Conservation (phyloP, 2,329 filamentous ascomycete species). For the Calonectria henricotiae region DNA sequence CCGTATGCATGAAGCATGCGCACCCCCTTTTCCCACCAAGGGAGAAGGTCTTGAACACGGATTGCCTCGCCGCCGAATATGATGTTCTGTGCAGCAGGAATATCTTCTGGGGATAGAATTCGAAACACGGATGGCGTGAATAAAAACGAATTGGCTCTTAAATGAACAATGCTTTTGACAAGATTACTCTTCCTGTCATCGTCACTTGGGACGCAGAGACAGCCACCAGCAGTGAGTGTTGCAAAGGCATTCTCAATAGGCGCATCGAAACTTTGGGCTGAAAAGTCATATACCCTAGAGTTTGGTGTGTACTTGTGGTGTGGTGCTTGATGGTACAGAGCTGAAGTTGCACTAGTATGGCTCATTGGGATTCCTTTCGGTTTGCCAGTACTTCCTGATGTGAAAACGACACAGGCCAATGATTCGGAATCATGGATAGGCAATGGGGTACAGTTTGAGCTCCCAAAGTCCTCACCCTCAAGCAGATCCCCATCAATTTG, state of each 20-base stretch:
- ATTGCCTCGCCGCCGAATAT: neutral
- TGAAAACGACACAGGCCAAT: slow-evolving; percentile 3
- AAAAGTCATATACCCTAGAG: slow-evolving; percentile 27
- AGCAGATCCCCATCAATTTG: neutral
- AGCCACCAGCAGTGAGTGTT: slow-evolving; percentile 35
- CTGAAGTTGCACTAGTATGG: neutral
- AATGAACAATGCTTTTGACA: neutral
- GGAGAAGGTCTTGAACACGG: neutral
- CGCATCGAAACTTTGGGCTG: slow-evolving; percentile 41
- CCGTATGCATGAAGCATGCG: slow-evolving; percentile 42
- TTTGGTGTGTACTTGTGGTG: too few relatives aligned
- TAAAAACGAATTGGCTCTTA: neutral
- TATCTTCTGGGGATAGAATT: neutral
- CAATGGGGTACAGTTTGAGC: neutral
- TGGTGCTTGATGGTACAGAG: slow-evolving; percentile 21
- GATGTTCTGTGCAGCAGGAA: neutral
- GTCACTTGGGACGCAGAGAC: slow-evolving; percentile 36
- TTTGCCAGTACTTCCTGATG: neutral
- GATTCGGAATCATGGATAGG: neutral
- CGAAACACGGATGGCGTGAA: neutral
- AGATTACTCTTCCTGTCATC: slow-evolving; percentile 13
- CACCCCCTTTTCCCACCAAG: slow-evolving; percentile 38
- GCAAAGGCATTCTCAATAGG: slow-evolving; percentile 34
- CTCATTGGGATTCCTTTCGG: neutral
- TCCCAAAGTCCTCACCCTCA: too few relatives aligned